phyloP scores from a whole-genome alignment of 305 asterid genomes.

The Coffea humblotiana region DNA sequence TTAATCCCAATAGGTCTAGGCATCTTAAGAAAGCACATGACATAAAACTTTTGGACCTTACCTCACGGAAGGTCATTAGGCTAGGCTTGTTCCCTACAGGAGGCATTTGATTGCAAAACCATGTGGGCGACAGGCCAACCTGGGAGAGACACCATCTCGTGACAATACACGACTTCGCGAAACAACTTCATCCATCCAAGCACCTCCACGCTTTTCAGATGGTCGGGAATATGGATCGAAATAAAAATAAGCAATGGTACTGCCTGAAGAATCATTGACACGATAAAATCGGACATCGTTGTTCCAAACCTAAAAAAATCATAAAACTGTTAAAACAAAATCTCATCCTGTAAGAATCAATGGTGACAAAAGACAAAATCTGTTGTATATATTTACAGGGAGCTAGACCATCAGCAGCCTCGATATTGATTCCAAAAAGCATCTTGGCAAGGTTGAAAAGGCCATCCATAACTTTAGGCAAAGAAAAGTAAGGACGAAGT shows the following conservation, averaged over 20 bases:
- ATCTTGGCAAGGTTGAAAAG: conserved; percentile 81
- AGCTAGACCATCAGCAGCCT: conserved; percentile 88
- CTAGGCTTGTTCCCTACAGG: conserved; percentile 99
- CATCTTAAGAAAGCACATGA: neutral
- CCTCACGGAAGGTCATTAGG: conserved; percentile 99
- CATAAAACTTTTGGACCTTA: conserved; percentile 27
- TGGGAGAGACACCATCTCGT: conserved; percentile 66
- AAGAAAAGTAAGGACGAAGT: conserved; percentile 91
- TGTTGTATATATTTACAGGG: conserved; percentile 52
- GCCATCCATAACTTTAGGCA: conserved; percentile 97
- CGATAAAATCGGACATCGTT: conserved; percentile 85
- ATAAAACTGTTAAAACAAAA: conserved; percentile 9
- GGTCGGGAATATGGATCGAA: conserved; percentile 99
- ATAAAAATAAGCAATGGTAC: conserved; percentile 81
- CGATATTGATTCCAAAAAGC: conserved; percentile 72
- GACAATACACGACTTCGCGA: conserved; percentile 89
- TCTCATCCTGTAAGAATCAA: conserved; percentile 11
- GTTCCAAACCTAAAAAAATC: conserved; percentile 76
- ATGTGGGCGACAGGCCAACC: conserved; percentile 97
- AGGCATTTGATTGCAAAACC: conserved; percentile 99
- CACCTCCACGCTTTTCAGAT: conserved; percentile 95
- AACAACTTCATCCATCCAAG: conserved; percentile 99
- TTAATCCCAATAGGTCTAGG: neutral
- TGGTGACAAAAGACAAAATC: conserved; percentile 11
- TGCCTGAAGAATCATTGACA: conserved; percentile 77